Evolutionary conservation across 768 basidiomycete species (phyloP).

Genomic region (Collybia sordida): DNA sequence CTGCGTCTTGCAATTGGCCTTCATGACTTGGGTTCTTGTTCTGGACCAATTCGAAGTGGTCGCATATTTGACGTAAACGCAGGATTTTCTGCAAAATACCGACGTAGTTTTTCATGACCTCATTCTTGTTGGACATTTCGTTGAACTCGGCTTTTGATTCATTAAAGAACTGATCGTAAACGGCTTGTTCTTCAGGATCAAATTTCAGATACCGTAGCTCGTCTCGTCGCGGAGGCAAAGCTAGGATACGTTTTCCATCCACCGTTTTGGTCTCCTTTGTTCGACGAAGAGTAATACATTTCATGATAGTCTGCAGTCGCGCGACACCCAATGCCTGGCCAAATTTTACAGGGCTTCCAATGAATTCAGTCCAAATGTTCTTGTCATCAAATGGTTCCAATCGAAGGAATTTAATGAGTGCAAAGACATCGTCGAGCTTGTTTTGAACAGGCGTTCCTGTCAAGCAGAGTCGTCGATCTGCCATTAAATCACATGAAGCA

Average conservation of each 20-base stretch:
- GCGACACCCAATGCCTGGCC: conserved; percentile 88
- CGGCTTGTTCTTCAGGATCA: conserved; percentile 73
- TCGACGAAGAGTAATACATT: conserved; percentile 91
- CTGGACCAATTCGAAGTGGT: conserved; percentile 88
- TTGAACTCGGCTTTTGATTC: conserved; percentile 93
- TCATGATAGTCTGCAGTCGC: conserved; percentile 96
- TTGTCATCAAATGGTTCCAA: conserved; percentile 93
- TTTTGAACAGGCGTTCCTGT: conserved; percentile 99
- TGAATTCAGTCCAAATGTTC: conserved; percentile 88
- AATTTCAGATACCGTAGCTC: conserved; percentile 85
- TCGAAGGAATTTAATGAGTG: conserved; percentile 93
- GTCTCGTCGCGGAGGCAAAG: conserved; percentile 89
- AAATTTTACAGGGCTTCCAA: conserved; percentile 90
- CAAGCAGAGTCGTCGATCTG: conserved; percentile 89
- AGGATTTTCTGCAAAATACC: conserved; percentile 96
- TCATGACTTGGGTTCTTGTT: conserved; percentile 55
- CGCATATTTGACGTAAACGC: conserved; percentile 95
- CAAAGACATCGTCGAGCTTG: conserved; percentile 97
- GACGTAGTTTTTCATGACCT: conserved; percentile 98
- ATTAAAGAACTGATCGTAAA: conserved; percentile 87
- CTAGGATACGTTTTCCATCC: conserved; percentile 82
- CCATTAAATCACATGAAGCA: conserved; percentile 92
- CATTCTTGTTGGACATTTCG: conserved; percentile 82
- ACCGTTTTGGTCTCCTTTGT: conserved; percentile 87
- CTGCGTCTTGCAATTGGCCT: conserved; percentile 45